Evolutionary conservation across 345 rosid species (phyloP).

Genomic region (Eucalyptus cladocalyx): DNA sequence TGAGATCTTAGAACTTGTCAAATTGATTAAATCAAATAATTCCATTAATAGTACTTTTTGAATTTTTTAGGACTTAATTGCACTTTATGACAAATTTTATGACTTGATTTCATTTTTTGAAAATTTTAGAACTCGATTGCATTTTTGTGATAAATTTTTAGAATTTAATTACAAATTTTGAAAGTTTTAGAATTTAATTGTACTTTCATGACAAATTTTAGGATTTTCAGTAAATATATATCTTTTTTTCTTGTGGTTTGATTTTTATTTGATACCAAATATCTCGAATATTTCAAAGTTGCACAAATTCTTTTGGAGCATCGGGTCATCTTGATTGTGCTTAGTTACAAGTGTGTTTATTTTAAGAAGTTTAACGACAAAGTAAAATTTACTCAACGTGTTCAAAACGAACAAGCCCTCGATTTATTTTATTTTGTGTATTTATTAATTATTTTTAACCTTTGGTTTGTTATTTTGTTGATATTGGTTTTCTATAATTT

Average conservation of each 20-base stretch:
- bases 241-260: background rate
- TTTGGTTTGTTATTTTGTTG: background rate
- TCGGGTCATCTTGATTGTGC: background rate
- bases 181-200: accelerated
- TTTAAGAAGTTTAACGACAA: background rate
- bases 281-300: background rate
- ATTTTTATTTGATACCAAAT: background rate
- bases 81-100: too few relatives aligned
- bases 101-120: accelerated
- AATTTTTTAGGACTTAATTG: accelerated
- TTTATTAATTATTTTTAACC: background rate
- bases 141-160: accelerated
- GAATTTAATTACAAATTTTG: too few relatives aligned
- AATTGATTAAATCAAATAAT: too few relatives aligned
- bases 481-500: background rate
- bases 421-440: background rate
- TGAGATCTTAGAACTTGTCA: too few relatives aligned
- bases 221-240: accelerated
- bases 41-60: accelerated
- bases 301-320: background rate
- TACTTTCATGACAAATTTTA: too few relatives aligned
- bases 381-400: background rate
- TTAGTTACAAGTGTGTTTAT: background rate
- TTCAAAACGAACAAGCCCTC: background rate
- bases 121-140: accelerated